Conservation (phyloP, 1,139 yeast species). For the Geotrichum fermentans region DNA sequence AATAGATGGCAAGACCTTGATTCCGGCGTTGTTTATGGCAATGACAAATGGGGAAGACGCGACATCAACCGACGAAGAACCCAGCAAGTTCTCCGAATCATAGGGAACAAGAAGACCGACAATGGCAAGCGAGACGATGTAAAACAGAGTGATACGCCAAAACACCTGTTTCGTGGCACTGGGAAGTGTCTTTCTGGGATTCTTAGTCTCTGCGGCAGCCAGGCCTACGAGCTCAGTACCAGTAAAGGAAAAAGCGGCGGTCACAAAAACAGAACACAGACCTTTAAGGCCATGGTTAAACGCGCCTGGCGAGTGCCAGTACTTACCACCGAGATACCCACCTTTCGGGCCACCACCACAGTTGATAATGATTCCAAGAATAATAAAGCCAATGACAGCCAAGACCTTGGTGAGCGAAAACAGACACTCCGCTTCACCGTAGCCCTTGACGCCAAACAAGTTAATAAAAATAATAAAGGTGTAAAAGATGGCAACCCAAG, state of each 20-base stretch:
- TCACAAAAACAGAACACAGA: constrained; percentile 72
- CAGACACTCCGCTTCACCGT: constrained; percentile 65
- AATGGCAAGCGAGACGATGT: constrained; percentile 53
- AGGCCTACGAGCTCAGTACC: constrained; percentile 79
- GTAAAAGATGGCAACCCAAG: constrained; percentile 62
- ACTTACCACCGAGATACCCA: constrained; percentile 58
- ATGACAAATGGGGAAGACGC: constrained; percentile 71
- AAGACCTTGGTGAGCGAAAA: constrained; percentile 54
- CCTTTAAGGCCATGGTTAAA: constrained; percentile 70
- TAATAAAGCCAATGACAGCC: constrained; percentile 59
- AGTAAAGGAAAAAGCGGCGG: constrained; percentile 83
- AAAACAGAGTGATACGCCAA: constrained; percentile 65
- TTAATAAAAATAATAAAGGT: constrained; percentile 51
- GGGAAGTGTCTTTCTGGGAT: constrained; percentile 67
- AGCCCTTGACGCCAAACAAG: constrained; percentile 64
- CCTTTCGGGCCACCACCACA: constrained; percentile 65
- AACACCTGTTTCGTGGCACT: constrained; percentile 66
- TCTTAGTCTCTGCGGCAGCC: constrained; percentile 78
- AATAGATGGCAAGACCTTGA: constrained; percentile 59
- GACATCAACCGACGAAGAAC: constrained; percentile 46
- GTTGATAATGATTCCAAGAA: constrained; percentile 56
- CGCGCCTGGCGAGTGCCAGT: constrained; percentile 63
- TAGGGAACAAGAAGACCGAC: constrained; percentile 64
- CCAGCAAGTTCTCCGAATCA: constrained; percentile 45
- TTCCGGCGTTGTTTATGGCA: constrained; percentile 55